phyloP scores from a whole-genome alignment of 169 alveolate species.

The Theileria parva region DNA sequence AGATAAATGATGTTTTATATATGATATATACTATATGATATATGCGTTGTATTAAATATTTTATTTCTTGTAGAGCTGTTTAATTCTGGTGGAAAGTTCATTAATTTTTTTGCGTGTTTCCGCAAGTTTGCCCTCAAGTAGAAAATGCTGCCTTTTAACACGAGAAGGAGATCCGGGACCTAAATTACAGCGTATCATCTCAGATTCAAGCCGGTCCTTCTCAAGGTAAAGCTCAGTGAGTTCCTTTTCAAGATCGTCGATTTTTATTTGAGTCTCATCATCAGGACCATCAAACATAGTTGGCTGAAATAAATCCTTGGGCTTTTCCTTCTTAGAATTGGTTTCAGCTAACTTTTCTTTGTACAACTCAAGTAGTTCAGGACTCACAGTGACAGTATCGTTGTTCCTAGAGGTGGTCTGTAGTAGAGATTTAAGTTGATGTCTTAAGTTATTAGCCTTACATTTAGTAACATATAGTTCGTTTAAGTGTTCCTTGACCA shows the following conservation, averaged over 20 bases:
- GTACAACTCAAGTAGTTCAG: background rate
- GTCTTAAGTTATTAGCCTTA: conserved; percentile 16
- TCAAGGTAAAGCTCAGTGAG: conserved; percentile 57
- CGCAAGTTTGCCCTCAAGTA: conserved; percentile 34
- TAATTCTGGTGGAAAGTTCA: conserved; percentile 32
- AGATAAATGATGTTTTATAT: conserved; percentile 4
- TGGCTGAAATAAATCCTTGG: conserved; percentile 58
- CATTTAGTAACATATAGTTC: conserved; percentile 53
- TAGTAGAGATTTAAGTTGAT: background rate
- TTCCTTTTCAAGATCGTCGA: conserved; percentile 50
- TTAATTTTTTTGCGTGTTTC: conserved; percentile 34
- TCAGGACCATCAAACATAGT: conserved; percentile 67
- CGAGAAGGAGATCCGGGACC: conserved; percentile 62
- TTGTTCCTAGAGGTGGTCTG: background rate
- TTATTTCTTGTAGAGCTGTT: conserved; percentile 24
- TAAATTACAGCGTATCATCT: conserved; percentile 58
- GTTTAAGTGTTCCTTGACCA: conserved; percentile 45
- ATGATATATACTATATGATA: background rate
- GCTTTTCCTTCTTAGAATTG: background rate
- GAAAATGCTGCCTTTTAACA: conserved; percentile 40
- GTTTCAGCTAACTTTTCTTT: background rate
- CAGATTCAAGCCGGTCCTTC: conserved; percentile 63
- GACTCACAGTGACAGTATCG: background rate
- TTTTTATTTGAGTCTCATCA: conserved; percentile 47
- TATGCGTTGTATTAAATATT: background rate